Evolutionary conservation across 2,329 filamentous ascomycete genomes (phyloP).

Genomic region (Aspergillus sp.): DNA sequence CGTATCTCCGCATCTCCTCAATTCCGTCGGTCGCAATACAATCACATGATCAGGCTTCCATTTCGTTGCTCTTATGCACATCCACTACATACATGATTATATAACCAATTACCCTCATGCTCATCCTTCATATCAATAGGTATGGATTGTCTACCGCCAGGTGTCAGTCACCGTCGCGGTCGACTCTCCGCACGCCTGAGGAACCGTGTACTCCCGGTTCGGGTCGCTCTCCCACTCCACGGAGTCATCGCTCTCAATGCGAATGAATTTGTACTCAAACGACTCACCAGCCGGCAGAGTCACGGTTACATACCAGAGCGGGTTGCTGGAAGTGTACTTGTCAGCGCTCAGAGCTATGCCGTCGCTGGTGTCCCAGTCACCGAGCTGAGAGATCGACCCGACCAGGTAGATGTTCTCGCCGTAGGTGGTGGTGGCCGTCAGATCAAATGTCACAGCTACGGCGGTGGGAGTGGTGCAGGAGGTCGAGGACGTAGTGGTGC

Average conservation of each 20-base stretch:
- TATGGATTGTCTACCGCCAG: constrained; percentile 33
- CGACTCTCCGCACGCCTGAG: constrained; percentile 36
- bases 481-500: constrained; percentile 13
- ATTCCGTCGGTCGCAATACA: background rate
- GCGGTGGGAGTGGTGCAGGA: constrained; percentile 32
- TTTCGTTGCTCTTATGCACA: background rate
- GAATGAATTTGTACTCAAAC: constrained; percentile 71
- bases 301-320: constrained; percentile 63
- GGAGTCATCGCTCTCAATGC: constrained; percentile 54
- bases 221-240: constrained; percentile 66
- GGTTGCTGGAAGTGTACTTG: constrained; percentile 60
- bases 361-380: constrained; percentile 60
- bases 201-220: constrained; percentile 46
- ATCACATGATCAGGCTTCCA: background rate
- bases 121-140: background rate
- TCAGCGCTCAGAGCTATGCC: constrained; percentile 61
- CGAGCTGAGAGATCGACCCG: constrained; percentile 61
- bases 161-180: constrained; percentile 38
- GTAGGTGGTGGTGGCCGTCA: constrained; percentile 56
- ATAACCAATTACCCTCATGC: background rate
- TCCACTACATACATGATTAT: background rate
- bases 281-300: constrained; percentile 56
- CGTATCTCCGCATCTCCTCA: background rate
- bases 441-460: constrained; percentile 65
- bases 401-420: constrained; percentile 68